Percentiles rank a stretch among this genome's conserved stretches.
Evolutionary conservation across 2,329 filamentous ascomycete genomes (phyloP).

Genomic region (Colletotrichum limetticola): DNA sequence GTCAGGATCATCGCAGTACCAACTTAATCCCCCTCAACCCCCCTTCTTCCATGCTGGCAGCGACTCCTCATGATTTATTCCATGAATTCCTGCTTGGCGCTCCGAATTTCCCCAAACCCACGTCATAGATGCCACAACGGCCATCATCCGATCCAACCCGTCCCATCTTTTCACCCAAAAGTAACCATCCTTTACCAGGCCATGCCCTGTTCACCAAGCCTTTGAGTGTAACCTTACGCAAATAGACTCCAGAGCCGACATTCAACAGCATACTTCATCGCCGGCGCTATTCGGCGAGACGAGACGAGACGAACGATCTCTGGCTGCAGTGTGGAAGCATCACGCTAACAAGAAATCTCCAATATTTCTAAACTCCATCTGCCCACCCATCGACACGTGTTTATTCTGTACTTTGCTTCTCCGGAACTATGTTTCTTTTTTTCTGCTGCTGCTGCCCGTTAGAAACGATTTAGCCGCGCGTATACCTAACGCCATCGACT

Average conservation of each 20-base stretch:
- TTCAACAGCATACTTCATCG: neutral
- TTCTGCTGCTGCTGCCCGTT: neutral
- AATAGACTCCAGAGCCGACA: neutral
- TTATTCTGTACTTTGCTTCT: too few relatives aligned
- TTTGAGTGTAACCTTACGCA: neutral
- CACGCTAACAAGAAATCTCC: neutral
- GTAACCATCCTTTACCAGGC: neutral
- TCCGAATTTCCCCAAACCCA: neutral
- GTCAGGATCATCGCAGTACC: too few relatives aligned
- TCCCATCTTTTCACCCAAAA: neutral
- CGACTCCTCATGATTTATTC: neutral
- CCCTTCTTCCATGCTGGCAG: neutral
- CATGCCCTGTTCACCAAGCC: neutral
- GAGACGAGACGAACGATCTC: neutral
- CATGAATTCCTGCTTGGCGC: neutral
- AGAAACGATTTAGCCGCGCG: neutral
- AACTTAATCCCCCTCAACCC: neutral
- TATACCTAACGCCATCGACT: neutral
- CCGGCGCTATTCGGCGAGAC: too few relatives aligned
- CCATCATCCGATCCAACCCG: constrained; percentile 18
- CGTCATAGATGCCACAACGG: neutral
- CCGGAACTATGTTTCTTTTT: too few relatives aligned
- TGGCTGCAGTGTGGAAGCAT: neutral
- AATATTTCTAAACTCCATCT: too few relatives aligned
- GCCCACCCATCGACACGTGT: too few relatives aligned